Evolutionary conservation across 495 filamentous ascomycete species (phyloP), one percentile per base, ranked within the genome.

Genomic region (Aspergillus haitiensis): DNA sequence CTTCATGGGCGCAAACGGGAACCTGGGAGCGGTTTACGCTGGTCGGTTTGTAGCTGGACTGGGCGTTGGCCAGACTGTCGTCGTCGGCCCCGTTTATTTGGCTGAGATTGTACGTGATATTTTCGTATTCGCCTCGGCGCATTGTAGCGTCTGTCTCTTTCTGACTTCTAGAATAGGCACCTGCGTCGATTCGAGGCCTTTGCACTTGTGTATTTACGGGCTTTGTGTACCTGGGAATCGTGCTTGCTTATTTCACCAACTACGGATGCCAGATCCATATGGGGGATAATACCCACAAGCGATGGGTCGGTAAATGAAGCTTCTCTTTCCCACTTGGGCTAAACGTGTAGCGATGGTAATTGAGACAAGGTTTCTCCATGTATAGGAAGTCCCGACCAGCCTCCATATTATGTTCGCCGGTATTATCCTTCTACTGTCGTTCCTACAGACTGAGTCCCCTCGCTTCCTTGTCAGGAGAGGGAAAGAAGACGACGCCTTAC

Each of bases 381-480:
- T 61, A 55, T 78, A 85, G 79, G 72, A 76, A 68, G 82, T 86
- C n/a, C 85, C 87, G 0, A 89, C 83, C 4, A 84, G 81, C 60
- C 70, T 89, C 21, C 88, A 92, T 58, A 81, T 92, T 71, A 88
- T 90, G 33, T 90, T 91, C 64, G 85, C 87, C 6, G 80, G 83
- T 0, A 70, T 91, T 18, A 86, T 91, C 67, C 80, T 87, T 62
- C 55, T 82, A 53, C 76, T 89, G 34, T 83, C 83, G 4, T 84
- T 90, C 67, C 74, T 87, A 52, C 82, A 86, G 40, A 79, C 79
- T 55, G 87, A 91, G 66, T 87, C 86, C 6, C 86, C 85, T 9
- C 81, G 85, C 55, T 88, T 78, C 63, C 82, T 78, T 47, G 74
- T 88, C 69, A 86, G 83, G 69, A 70, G 76, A 16, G 78, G 80